A percentile compares a stretch with the other conserved stretches of the same genome.
These are phyloP conservation scores for Omphalea diandra DNA, from an alignment of 441 rosid genomes.

Conservation along the genomic window DNA sequence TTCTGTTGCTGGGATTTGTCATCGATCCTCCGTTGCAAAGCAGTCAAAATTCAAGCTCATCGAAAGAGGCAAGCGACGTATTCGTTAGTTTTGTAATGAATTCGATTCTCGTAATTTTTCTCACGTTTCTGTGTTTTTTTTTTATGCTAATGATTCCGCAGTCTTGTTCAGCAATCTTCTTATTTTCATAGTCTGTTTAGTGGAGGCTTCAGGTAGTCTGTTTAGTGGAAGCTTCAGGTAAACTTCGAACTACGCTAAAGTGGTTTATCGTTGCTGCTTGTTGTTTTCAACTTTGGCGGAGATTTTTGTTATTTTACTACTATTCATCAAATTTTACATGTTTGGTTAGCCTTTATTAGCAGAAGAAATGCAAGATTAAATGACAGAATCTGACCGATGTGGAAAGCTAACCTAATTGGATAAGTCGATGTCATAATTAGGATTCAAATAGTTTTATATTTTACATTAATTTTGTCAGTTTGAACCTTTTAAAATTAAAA, in stretches of 20 bases:
- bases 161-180: conserved; percentile 60
- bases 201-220: conserved; percentile 73
- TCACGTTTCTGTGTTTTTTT: background rate
- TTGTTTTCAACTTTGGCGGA: background rate
- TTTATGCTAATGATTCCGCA: conserved; percentile 27
- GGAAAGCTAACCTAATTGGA: background rate
- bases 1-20: conserved; percentile 48
- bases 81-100: too few relatives aligned
- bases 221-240: too few relatives aligned
- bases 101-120: background rate
- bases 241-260: background rate
- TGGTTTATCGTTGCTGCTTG: background rate
- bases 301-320: background rate
- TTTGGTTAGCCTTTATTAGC: background rate
- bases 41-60: conserved; percentile 47
- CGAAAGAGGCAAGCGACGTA: conserved; percentile 50
- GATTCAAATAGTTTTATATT: background rate
- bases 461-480: background rate
- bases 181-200: conserved; percentile 64
- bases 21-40: conserved; percentile 40
- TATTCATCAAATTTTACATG: background rate
- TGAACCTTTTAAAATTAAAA: background rate
- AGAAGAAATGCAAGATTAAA: background rate
- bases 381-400: background rate
- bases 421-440: background rate